Base-by-base conservation (phyloP, 495 filamentous ascomycete genomes). In the Choiromyces venosus region DNA sequence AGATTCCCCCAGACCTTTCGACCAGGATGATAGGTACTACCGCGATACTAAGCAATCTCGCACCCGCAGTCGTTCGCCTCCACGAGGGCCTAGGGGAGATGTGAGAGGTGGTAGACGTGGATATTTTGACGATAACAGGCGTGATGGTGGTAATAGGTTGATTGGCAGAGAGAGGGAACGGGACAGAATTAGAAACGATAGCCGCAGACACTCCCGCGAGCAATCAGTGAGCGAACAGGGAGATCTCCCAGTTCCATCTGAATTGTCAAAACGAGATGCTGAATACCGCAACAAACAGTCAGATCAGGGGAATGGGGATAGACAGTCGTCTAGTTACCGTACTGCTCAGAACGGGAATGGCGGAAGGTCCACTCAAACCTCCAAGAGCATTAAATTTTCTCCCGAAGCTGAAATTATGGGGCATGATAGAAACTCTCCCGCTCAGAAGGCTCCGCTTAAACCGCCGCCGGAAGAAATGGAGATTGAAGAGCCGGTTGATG, bases 161-260 rank as follows among this genome's bases (percentile, higher is more conserved):
- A 64, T 81, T 64, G 71, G 78, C 56, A 73, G 69, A 69, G 78
- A 79, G 67, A 67, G 68, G 39, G 67, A 72, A 65, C 77, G 80
- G 73, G 65, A 78, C 39, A 78, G 72, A 35, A 73, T 75, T 42
- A 67, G 76, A 38, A 42, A 80, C n/a, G 73, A 83, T 70, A 69
- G 81, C 67, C 80, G 73, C 74, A 83, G 78, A 74, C 76, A 84
- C 81, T 85, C 82, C 76, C 83, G 81, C 83, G 85, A 90, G 84
- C 86, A 87, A 85, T 87, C 86, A 87, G 87, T 89, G 88, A 90
- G 86, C 87, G 88, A 90, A 85, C 84, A 87, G 86, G 86, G 85
- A 83, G 84, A 84, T 77, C 78, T 84, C 82, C 84, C 84, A 82
- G 82, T 84, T 83, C 82, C 83, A 83, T 84, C 86, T 89, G 87